Evolutionary conservation across 768 basidiomycete species (phyloP), one percentile per base, ranked within the genome.

Genomic region (Kwoniella dejecticola): DNA sequence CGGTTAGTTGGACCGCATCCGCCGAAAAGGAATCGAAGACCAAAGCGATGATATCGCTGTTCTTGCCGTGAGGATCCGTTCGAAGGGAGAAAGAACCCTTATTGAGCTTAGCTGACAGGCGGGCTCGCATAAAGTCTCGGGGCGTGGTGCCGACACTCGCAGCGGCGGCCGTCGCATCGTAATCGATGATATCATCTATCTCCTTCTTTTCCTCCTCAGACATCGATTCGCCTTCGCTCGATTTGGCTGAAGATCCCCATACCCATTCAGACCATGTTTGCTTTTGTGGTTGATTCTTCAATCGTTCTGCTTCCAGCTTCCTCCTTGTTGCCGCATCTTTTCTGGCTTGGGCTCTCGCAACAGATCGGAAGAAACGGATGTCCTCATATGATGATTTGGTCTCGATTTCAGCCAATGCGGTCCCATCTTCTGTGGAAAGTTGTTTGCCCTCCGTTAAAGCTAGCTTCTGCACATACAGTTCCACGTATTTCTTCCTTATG

Each of bases 341-440:
- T 69, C 88, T 86, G 15, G 95, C 82, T 66, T 86, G 86, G 2
- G 91, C 91, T 26, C 90, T 87, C 0, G 92, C 90, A 62, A 98
- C 91, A 3, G 93, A 97, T 30, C 96, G 87, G 80, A 98, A 99
- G 80, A 97, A 96, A 3, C 95, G 88, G 52, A 99, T 87, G 71
- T 98, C 96, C 77, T 95, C 91, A 68, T 97, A 98, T 0, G 87
- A 84, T 27, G 98, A 83, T 75, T 91, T 91, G 66, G 77, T 81
- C 77, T 99, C 96, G 57, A 98, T 80, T 0, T 79, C 81, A 46
- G 87, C 84, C 29, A 94, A 80, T 15, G 65, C 64, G 7, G 63
- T 62, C 7, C 54, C 66, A 15, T 79, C 79, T 56, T 81, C 72
- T 29, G 83, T 84, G 3, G 81, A 62, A 17, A 90, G 65, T 3